phyloP scores from a whole-genome alignment of 1,284 basidiomycete species.

The Naganishia albida region DNA sequence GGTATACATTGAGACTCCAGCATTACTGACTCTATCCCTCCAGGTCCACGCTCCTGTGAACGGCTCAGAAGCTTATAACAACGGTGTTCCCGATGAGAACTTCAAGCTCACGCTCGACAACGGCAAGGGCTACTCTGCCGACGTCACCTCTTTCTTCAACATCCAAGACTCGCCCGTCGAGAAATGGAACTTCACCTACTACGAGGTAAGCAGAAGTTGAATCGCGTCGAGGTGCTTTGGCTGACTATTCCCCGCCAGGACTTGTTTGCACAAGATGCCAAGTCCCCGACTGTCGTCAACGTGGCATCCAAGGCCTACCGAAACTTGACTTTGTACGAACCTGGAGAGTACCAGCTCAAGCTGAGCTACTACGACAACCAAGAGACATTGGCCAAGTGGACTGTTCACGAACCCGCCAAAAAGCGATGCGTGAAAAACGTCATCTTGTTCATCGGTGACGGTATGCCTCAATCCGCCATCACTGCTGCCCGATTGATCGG shows the following conservation, averaged over 20 bases:
- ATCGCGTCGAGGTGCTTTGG: too few relatives aligned
- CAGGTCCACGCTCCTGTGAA: slow-evolving; percentile 56
- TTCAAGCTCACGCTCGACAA: slow-evolving; percentile 50
- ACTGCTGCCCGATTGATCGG: slow-evolving; percentile 54
- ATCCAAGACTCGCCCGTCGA: slow-evolving; percentile 41
- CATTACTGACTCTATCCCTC: slow-evolving; percentile 3
- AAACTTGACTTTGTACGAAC: slow-evolving; percentile 42
- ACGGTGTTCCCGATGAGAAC: slow-evolving; percentile 45
- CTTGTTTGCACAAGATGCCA: slow-evolving; percentile 49
- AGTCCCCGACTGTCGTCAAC: slow-evolving; percentile 50
- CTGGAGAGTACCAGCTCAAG: slow-evolving; percentile 40
- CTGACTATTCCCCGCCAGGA: slow-evolving; percentile 38
- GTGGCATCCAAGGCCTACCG: slow-evolving; percentile 53
- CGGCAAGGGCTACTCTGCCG: slow-evolving; percentile 42
- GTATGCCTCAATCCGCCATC: slow-evolving; percentile 50
- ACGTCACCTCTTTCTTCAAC: slow-evolving; percentile 49
- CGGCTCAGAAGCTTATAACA: slow-evolving; percentile 53
- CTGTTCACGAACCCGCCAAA: slow-evolving; percentile 45
- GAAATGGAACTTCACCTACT: slow-evolving; percentile 49
- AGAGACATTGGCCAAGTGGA: slow-evolving; percentile 47
- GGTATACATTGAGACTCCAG: background rate
- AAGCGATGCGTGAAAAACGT: slow-evolving; percentile 52
- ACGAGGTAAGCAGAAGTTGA: slow-evolving; percentile 27
- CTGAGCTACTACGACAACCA: slow-evolving; percentile 40
- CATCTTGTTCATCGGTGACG: slow-evolving; percentile 54